Evolutionary conservation across 139 green algal genomes (phyloP).

Genomic region (Volvox reticuliferus): DNA sequence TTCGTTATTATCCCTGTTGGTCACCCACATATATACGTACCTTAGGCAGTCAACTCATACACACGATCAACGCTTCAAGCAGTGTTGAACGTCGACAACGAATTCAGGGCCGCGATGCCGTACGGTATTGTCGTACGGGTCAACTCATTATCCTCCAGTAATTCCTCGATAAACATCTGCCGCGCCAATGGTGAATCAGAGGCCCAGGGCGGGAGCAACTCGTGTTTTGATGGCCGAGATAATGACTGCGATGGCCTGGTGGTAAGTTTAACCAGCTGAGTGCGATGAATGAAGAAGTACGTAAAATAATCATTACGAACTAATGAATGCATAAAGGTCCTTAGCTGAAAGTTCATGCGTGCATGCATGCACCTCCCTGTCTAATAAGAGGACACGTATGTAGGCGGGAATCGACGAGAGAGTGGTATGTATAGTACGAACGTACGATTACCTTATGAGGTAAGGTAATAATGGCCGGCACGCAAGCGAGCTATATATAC

Average conservation of each 20-base stretch:
- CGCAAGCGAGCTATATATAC: too few relatives aligned
- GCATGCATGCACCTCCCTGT: too few relatives aligned
- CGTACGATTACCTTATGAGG: too few relatives aligned
- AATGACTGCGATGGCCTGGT: slow-evolving; percentile 22
- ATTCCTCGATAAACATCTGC: not conserved
- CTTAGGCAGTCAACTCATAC: not conserved
- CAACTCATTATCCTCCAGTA: not conserved
- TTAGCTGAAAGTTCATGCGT: not conserved
- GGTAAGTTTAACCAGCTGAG: not conserved
- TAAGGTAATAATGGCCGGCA: too few relatives aligned
- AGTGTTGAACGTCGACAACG: not conserved
- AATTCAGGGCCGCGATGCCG: not conserved
- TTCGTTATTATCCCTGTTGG: too few relatives aligned
- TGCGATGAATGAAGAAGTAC: too few relatives aligned
- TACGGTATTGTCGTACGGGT: not conserved
- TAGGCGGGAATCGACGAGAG: not conserved
- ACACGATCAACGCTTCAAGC: not conserved
- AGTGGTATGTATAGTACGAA: not conserved
- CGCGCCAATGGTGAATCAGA: not conserved
- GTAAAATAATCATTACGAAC: too few relatives aligned
- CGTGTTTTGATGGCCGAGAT: not conserved
- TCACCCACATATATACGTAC: not conserved
- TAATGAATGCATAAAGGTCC: not conserved
- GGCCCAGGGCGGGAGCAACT: not conserved
- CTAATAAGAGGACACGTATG: not conserved